Base-by-base conservation (phyloP, 2,329 filamentous ascomycete species). In the Aureobasidium sp. region DNA sequence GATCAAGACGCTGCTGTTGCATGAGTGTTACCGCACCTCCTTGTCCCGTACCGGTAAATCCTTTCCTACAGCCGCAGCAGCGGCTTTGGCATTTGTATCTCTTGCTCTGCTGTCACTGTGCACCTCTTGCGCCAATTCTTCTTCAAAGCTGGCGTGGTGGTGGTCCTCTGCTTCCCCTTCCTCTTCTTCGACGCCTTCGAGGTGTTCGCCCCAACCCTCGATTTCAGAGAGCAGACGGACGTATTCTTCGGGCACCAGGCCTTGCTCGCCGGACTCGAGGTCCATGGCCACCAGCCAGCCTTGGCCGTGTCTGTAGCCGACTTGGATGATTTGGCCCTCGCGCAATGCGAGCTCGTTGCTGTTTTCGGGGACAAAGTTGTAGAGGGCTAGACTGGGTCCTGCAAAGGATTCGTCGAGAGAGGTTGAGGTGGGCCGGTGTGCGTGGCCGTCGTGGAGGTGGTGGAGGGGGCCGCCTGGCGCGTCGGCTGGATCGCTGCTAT, bases 241-340 rank as follows among this genome's bases (percentile, higher is more conserved):
- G 72, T 97, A 99, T 74, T 95, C 92, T 75, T 99, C 94, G 0
- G 94, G 94, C 1, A 99, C 94, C 39, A 99, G 81, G 0, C 94
- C 94, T 70, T 91, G 96, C 76, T 99, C 94, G 2, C 84, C 91
- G 0, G 91, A 97, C 74, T 91, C 92, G 14, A 93, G 92, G 70
- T 99, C 94, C 76, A 97, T 90, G 4, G 94, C 94, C 27, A 99
- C 94, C 57, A 99, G 82, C 94, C 94, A 99, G 61, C 94, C 94
- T 76, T 97, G 91, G 17, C 93, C 93, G 72, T 97, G 92, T 47
- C 94, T 84, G 74, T 97, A 99, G 17, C 91, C 96, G 27, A 99
- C 92, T 80, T 94, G 89, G 62, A 99, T 96, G 62, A 97, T 90
- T 71, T 99, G 94, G 6, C 94, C 94, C 76, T 99, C 94, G 0